Percentiles rank a stretch among this genome's conserved stretches.
These are phyloP conservation scores for Fusarium irregulare DNA, from an alignment of 2,329 filamentous ascomycete species.

Conservation along the genomic window DNA sequence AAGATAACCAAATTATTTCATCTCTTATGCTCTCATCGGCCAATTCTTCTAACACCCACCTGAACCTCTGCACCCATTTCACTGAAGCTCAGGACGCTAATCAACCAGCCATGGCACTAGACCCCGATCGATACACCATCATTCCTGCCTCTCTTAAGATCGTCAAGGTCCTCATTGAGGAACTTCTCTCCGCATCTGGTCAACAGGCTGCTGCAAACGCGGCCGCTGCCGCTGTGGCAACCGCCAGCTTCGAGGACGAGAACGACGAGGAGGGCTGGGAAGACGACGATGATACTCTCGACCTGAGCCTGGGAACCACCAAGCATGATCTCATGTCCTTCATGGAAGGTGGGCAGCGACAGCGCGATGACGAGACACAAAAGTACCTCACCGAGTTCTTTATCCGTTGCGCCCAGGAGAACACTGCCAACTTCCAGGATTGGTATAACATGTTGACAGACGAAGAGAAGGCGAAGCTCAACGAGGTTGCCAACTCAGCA, in stretches of 20 bases:
- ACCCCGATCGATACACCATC: constrained; percentile 89
- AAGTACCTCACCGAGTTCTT: constrained; percentile 88
- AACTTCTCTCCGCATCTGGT: constrained; percentile 84
- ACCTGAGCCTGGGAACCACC: constrained; percentile 76
- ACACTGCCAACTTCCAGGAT: constrained; percentile 65
- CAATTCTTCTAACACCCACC: no score
- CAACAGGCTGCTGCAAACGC: constrained; percentile 68
- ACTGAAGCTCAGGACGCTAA: constrained; percentile 44
- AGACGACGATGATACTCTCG: constrained; percentile 80
- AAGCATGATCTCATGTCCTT: constrained; percentile 86
- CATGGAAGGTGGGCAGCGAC: constrained; percentile 70
- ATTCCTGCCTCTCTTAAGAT: constrained; percentile 94
- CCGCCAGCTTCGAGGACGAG: constrained; percentile 69
- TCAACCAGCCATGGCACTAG: constrained; percentile 54
- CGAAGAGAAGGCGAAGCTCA: constrained; percentile 67
- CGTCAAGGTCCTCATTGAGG: constrained; percentile 92
- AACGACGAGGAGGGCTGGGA: constrained; percentile 90
- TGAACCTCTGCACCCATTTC: constrained; percentile 21
- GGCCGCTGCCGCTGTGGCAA: constrained; percentile 71
- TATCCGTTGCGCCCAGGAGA: constrained; percentile 66
- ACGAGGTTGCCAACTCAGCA: constrained; percentile 59
- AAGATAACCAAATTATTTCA: no score
- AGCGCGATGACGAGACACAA: constrained; percentile 91
- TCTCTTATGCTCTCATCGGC: no score
- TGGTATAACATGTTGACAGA: constrained; percentile 68